Base-by-base conservation (phyloP, 169 alveolate genomes). In the Fabrea salina region DNA sequence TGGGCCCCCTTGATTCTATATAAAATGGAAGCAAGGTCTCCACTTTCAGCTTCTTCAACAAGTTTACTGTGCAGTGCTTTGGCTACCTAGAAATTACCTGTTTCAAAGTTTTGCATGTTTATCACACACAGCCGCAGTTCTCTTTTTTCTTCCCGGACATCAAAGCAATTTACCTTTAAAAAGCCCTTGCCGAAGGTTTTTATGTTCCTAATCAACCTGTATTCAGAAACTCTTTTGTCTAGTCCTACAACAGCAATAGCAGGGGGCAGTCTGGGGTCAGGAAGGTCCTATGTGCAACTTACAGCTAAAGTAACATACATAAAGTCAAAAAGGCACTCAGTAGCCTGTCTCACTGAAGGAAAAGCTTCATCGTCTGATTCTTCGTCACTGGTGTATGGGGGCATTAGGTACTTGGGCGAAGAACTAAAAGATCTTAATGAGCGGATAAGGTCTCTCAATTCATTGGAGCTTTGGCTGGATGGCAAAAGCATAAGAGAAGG, bases 311-410 rank as follows among this genome's bases (percentile, higher is more conserved):
- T n/a, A 19, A 25, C 27, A 35, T 56, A 11, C 1, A 13, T 16
- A 25, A 16, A 22, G 27, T 56, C 67, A 1, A 56, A 35, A 25
- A 56, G n/a, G 25, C 40, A 22, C 40, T 56, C 67, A 25, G 67
- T 13, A 19, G 27, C 67, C 27, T 56, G 16, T 25, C 67, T 16
- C 2, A 56, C 40, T n/a, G 37, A n/a, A 13, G 67, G 67, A 16
- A 56, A 56, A 56, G 67, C n/a, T 25, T 56, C 67, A 22, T 19
- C 40, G 16, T 56, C 67, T 56, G 67, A 56, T 22, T 35, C 16
- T 25, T 56, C 67, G n/a, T 16, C 67, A 56, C 67, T 56, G 35
- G 40, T 56, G 1, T n/a, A 19, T 1, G 67, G 16, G 2, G n/a
- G 40, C n/a, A 56, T 25, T 25, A 56, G 35, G 67, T n/a, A 47